These are phyloP conservation scores for Cladosporium sp. DNA, from an alignment of 2,329 filamentous ascomycete species.

Conservation along the genomic window DNA sequence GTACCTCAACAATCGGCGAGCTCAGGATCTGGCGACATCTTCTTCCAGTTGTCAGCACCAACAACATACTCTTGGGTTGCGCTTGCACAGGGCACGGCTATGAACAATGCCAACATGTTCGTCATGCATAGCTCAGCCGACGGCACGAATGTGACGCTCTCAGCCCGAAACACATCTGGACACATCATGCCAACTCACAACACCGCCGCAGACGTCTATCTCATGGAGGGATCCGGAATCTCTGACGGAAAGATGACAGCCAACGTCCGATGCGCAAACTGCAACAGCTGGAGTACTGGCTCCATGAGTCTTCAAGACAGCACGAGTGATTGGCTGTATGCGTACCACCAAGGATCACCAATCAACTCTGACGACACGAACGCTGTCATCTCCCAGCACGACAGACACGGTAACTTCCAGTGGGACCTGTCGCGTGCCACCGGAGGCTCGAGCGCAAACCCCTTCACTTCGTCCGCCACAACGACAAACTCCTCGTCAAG, in stretches of 20 bases:
- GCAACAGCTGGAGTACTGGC: constrained; percentile 54
- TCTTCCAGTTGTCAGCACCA: constrained; percentile 58
- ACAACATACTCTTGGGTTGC: constrained; percentile 55
- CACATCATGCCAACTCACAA: constrained; percentile 47
- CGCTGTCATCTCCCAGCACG: constrained; percentile 49
- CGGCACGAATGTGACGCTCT: constrained; percentile 59
- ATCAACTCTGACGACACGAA: constrained; percentile 48
- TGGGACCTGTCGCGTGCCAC: constrained; percentile 52
- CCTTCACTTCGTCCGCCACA: constrained; percentile 36
- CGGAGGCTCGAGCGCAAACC: constrained; percentile 49
- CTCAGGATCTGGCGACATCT: constrained; percentile 56
- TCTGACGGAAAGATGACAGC: constrained; percentile 54
- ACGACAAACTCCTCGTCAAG: constrained; percentile 19
- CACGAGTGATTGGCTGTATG: constrained; percentile 52
- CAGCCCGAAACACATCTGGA: constrained; percentile 51
- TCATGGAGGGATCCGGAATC: constrained; percentile 57
- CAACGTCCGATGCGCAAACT: constrained; percentile 58
- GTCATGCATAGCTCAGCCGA: constrained; percentile 55
- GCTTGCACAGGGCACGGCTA: constrained; percentile 56
- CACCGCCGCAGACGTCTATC: constrained; percentile 45
- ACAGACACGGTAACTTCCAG: constrained; percentile 39
- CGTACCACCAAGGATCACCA: constrained; percentile 46
- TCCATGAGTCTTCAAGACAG: constrained; percentile 49
- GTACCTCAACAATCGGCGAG: constrained; percentile 54
- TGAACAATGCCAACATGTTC: constrained; percentile 60